Conservation (phyloP, 2,329 filamentous ascomycete species). For the Coleophoma cylindrospora region DNA sequence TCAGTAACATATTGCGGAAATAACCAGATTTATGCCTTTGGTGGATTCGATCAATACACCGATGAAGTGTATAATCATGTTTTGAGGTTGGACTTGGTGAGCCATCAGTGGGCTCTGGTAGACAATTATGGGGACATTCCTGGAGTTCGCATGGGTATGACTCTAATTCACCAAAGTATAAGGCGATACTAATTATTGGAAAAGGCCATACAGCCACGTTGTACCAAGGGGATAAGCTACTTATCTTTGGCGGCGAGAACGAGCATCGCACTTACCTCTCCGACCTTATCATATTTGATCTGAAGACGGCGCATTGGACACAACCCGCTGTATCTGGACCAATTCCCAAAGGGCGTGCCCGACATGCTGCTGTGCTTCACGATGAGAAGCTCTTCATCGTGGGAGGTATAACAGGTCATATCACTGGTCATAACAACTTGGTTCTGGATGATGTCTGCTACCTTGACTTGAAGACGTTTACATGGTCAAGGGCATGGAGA, state of each 20-base stretch:
- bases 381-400: slow-evolving; percentile 96
- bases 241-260: slow-evolving; percentile 97
- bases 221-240: slow-evolving; percentile 89
- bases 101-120: slow-evolving; percentile 89
- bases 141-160: slow-evolving; percentile 88
- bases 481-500: slow-evolving; percentile 93
- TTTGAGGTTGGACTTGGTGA: slow-evolving; percentile 77
- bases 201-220: slow-evolving; percentile 89
- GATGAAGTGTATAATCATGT: slow-evolving; percentile 99
- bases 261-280: slow-evolving; percentile 94
- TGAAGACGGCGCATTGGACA: slow-evolving; percentile 92
- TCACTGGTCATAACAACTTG: slow-evolving; percentile 86
- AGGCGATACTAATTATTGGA: background rate
- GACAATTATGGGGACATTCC: slow-evolving; percentile 99
- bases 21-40: slow-evolving; percentile 96
- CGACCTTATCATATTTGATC: slow-evolving; percentile 92
- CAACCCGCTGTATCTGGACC: slow-evolving; percentile 83
- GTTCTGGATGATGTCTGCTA: slow-evolving; percentile 96
- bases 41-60: slow-evolving; percentile 97
- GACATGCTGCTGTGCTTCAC: slow-evolving; percentile 86
- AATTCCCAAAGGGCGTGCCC: slow-evolving; percentile 81
- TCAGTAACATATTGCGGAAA: slow-evolving; percentile 98
- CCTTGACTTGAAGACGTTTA: slow-evolving; percentile 93
- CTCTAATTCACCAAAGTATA: background rate
- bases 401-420: slow-evolving; percentile 90